Conservation (phyloP, 2,329 filamentous ascomycete species). For the Neocucurbitaria cava region DNA sequence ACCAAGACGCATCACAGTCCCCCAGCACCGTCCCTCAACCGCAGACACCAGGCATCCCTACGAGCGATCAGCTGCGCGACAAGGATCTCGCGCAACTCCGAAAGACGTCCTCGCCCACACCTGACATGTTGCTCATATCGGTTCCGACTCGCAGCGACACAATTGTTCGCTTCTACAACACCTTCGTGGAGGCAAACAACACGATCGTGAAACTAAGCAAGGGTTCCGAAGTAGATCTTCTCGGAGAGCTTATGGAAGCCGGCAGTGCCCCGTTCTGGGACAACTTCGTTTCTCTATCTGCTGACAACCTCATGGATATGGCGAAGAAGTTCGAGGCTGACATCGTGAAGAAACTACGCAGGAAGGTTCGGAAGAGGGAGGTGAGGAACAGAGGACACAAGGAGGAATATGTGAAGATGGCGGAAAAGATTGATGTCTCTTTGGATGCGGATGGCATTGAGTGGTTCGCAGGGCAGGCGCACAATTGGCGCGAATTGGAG, state of each 20-base stretch:
- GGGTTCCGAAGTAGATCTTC: neutral
- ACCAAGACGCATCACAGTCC: neutral
- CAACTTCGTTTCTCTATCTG: neutral
- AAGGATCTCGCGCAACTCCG: neutral
- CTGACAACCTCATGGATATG: neutral
- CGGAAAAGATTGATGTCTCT: neutral
- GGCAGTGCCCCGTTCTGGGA: neutral
- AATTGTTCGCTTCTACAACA: neutral
- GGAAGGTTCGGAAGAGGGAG: neutral
- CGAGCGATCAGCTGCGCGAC: neutral
- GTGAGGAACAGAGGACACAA: neutral
- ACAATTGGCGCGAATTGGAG: neutral
- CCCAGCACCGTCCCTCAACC: no score
- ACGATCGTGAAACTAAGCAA: neutral
- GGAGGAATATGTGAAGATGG: neutral
- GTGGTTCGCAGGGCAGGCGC: neutral
- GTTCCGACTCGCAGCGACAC: neutral
- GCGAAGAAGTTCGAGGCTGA: neutral
- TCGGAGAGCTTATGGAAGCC: neutral
- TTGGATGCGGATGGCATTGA: neutral
- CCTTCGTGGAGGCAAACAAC: neutral
- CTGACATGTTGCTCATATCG: neutral
- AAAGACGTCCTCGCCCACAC: neutral
- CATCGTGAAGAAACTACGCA: neutral
- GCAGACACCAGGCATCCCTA: neutral